Evolutionary conservation across 352 stramenopile genomes (phyloP).

Genomic region (Phytophthora hybrid): DNA sequence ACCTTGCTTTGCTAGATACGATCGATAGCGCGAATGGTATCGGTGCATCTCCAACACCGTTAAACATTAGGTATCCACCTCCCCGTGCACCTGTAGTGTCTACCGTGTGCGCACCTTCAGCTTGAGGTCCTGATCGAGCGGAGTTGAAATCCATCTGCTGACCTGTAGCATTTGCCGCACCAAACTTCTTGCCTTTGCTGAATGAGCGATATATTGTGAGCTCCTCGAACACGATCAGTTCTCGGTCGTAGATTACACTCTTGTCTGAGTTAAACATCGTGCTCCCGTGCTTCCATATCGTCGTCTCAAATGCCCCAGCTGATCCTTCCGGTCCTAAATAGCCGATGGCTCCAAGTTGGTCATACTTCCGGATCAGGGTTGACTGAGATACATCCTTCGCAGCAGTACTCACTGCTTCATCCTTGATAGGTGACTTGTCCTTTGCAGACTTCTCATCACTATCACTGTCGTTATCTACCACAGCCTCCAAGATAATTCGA

Average conservation of each 20-base stretch:
- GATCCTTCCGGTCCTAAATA: constrained; percentile 85
- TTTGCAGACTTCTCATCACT: constrained; percentile 20
- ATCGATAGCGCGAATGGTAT: constrained; percentile 83
- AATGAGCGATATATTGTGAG: constrained; percentile 86
- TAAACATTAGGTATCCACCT: constrained; percentile 89
- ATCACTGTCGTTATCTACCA: constrained; percentile 36
- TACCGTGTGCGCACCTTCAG: constrained; percentile 51
- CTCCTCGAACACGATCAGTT: constrained; percentile 83
- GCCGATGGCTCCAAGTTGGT: constrained; percentile 77
- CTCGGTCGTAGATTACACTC: constrained; percentile 77
- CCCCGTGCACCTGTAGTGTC: constrained; percentile 56
- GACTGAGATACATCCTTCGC: constrained; percentile 28
- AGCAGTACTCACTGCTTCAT: constrained; percentile 19
- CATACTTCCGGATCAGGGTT: constrained; percentile 76
- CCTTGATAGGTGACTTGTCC: constrained; percentile 27
- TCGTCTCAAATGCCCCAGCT: constrained; percentile 80
- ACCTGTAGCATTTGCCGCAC: constrained; percentile 28
- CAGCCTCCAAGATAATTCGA: constrained; percentile 72
- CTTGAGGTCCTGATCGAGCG: constrained; percentile 38
- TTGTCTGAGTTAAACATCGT: constrained; percentile 88
- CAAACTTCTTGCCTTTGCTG: constrained; percentile 63
- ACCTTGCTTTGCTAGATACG: constrained; percentile 41
- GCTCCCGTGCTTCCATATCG: constrained; percentile 85
- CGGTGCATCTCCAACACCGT: constrained; percentile 82
- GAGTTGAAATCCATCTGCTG: constrained; percentile 63